phyloP scores from a whole-genome alignment of 2,329 filamentous ascomycete species.

The Cercospora canescens region DNA sequence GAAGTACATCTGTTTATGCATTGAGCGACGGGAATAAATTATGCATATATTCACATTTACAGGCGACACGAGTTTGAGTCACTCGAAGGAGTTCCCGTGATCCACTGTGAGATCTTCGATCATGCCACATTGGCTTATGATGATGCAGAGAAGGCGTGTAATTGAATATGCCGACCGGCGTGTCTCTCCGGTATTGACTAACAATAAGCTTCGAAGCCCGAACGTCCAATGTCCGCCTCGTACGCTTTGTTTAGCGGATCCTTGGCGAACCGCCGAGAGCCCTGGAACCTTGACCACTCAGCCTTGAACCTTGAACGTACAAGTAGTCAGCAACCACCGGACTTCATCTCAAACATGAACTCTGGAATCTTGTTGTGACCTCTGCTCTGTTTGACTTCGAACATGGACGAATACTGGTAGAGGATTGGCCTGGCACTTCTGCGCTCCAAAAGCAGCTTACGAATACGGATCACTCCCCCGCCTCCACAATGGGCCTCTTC shows the following conservation, averaged over 20 bases:
- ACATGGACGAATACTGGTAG: neutral
- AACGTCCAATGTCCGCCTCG: neutral
- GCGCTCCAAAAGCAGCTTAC: neutral
- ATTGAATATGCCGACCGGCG: neutral
- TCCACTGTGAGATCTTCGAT: neutral
- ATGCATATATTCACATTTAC: neutral
- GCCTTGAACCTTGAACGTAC: neutral
- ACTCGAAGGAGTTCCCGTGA: neutral
- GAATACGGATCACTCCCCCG: neutral
- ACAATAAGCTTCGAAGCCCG: conserved; percentile 2
- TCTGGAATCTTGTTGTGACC: neutral
- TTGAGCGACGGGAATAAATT: no score
- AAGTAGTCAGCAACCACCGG: neutral
- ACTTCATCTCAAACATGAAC: neutral
- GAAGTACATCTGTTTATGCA: neutral
- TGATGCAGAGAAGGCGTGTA: neutral
- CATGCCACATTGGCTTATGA: neutral
- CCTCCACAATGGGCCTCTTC: conserved; percentile 16
- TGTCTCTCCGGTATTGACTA: conserved; percentile 3
- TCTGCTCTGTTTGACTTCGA: neutral
- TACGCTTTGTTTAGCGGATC: neutral
- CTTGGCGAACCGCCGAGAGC: conserved; percentile 5
- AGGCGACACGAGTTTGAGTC: neutral
- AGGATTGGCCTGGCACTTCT: neutral
- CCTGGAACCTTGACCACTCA: neutral